These are phyloP conservation scores for grape (Vitis vinifera) DNA, from an alignment of 164 flowering plant genomes.

Conservation along the genomic window DNA sequence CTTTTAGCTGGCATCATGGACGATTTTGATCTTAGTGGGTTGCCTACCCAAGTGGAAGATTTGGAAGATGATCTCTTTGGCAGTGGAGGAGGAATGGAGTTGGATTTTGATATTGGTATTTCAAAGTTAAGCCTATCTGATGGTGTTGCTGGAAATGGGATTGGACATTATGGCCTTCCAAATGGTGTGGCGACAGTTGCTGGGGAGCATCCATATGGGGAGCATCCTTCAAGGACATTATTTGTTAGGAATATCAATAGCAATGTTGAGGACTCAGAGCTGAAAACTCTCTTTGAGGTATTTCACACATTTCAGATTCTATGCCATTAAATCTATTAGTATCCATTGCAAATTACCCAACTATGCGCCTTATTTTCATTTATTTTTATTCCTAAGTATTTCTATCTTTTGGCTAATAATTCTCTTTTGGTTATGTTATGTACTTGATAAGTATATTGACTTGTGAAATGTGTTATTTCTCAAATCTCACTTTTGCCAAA, in stretches of 20 bases:
- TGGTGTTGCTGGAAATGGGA: constrained; percentile 53
- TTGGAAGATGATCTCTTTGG: constrained; percentile 94
- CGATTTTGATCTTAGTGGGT: constrained; percentile 75
- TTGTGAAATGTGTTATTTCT: too few relatives aligned
- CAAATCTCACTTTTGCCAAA: too few relatives aligned
- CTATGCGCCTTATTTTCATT: background rate
- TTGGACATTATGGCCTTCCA: constrained; percentile 51
- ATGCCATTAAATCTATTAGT: too few relatives aligned
- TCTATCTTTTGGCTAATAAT: too few relatives aligned
- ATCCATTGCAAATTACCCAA: too few relatives aligned
- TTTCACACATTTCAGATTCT: constrained; percentile 3
- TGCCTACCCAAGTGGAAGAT: constrained; percentile 84
- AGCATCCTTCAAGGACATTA: constrained; percentile 97
- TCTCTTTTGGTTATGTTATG: too few relatives aligned
- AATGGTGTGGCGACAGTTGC: constrained; percentile 50
- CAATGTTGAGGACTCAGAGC: constrained; percentile 55
- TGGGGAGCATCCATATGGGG: constrained; percentile 82
- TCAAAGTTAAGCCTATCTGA: constrained; percentile 56
- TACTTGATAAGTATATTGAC: too few relatives aligned
- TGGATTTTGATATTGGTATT: constrained; percentile 69
- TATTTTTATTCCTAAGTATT: background rate
- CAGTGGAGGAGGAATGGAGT: constrained; percentile 92
- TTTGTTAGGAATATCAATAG: constrained; percentile 96
- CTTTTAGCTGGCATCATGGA: constrained; percentile 87
- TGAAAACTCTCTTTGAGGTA: constrained; percentile 54